Conservation (phyloP, 2,329 filamentous ascomycete species). For the Pseudogymnoascus sp. region DNA sequence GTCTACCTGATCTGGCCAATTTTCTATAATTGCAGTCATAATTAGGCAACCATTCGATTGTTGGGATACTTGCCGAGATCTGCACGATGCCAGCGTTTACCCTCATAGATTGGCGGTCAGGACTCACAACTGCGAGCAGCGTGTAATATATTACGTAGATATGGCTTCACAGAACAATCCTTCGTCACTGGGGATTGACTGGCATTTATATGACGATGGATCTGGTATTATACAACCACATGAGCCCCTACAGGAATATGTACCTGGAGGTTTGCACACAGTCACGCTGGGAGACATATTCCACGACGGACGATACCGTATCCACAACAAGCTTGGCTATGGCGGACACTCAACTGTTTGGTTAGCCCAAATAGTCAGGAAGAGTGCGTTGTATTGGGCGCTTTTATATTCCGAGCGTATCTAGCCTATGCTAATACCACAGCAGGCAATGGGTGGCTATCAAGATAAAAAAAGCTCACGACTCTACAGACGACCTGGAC, state of each 20-base stretch:
- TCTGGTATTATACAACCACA: neutral
- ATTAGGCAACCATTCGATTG: too few species aligned
- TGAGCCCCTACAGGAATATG: constrained; percentile 15
- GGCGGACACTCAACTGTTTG: constrained; percentile 34
- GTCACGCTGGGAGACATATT: constrained; percentile 23
- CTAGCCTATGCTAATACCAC: neutral
- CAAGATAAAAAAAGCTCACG: constrained; percentile 12
- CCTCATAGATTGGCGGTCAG: neutral
- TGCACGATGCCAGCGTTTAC: neutral
- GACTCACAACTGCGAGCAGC: neutral
- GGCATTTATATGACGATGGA: neutral
- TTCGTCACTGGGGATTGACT: neutral
- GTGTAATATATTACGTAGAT: neutral
- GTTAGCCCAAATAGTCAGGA: constrained; percentile 26
- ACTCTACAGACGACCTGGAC: neutral
- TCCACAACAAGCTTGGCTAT: constrained; percentile 33
- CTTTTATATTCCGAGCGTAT: neutral
- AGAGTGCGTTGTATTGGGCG: neutral
- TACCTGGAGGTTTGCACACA: constrained; percentile 14
- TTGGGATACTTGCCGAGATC: too few species aligned
- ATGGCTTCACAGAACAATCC: neutral
- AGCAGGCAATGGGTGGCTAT: constrained; percentile 13
- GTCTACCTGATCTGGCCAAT: neutral
- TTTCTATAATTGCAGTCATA: too few species aligned
- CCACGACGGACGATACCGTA: constrained; percentile 27